These are phyloP conservation scores for Malus asiatica DNA, from an alignment of 306 rosid genomes.

Conservation along the genomic window DNA sequence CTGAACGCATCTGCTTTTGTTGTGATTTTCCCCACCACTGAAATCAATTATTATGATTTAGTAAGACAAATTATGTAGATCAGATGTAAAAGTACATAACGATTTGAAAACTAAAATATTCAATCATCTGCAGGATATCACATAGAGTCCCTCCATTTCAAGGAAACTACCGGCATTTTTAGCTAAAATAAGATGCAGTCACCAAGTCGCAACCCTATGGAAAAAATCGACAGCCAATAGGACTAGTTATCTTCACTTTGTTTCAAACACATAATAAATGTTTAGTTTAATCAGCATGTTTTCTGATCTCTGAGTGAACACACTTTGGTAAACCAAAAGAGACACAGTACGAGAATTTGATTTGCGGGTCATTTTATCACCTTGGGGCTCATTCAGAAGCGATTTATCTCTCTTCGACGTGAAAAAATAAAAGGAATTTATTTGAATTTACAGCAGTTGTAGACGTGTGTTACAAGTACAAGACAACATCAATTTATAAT, in stretches of 20 bases:
- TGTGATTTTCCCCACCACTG: constrained; percentile 90
- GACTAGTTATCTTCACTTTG: background rate
- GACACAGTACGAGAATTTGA: background rate
- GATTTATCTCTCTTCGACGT: background rate
- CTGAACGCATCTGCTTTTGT: constrained; percentile 81
- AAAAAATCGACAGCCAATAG: background rate
- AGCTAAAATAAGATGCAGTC: background rate
- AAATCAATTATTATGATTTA: constrained; percentile 15
- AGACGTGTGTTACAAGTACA: background rate
- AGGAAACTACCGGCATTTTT: background rate
- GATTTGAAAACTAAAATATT: background rate
- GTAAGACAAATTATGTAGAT: background rate
- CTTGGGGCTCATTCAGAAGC: background rate
- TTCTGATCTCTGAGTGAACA: background rate
- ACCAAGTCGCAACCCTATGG: too few species aligned
- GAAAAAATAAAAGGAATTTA: background rate
- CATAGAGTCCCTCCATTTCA: background rate
- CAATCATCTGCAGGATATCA: background rate
- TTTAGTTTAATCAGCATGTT: too few species aligned
- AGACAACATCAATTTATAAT: background rate
- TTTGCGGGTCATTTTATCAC: background rate
- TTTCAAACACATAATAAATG: too few species aligned
- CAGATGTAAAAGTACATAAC: background rate
- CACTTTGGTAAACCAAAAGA: background rate
- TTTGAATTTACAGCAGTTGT: background rate